A percentile compares a stretch with the other conserved stretches of the same genome.
These are phyloP conservation scores for Suhomyces bolitotheri DNA, from an alignment of 1,139 yeast genomes.

Conservation along the genomic window DNA sequence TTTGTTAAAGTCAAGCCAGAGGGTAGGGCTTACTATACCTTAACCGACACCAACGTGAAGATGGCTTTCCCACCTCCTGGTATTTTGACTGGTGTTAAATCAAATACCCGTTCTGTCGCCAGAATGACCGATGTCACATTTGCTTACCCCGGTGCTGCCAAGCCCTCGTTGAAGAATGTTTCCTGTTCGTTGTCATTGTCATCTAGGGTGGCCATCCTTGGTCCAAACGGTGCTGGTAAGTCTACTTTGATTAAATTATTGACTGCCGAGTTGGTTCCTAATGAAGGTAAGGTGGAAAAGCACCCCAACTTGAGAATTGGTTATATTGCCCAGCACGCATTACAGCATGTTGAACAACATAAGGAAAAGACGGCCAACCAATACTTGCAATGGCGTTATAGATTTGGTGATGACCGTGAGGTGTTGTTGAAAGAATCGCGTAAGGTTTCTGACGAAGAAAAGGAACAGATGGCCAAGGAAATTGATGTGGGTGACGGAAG, in stretches of 20 bases:
- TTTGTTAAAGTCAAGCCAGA: constrained; percentile 93
- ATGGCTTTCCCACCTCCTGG: constrained; percentile 99
- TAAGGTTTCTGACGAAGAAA: constrained; percentile 81
- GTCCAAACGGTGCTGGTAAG: constrained; percentile 99
- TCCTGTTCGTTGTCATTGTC: constrained; percentile 88
- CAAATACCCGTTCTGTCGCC: constrained; percentile 93
- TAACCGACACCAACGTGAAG: constrained; percentile 88
- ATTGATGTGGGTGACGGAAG: constrained; percentile 85
- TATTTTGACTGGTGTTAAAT: constrained; percentile 91
- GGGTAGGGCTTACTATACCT: constrained; percentile 94
- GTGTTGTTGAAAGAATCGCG: constrained; percentile 91
- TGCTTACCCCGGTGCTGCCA: constrained; percentile 83
- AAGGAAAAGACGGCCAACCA: constrained; percentile 97
- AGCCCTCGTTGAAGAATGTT: constrained; percentile 77
- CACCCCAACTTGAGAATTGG: constrained; percentile 98
- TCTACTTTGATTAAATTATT: constrained; percentile 89
- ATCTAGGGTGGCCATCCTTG: constrained; percentile 93
- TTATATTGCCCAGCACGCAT: constrained; percentile 97
- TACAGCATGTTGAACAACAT: constrained; percentile 95
- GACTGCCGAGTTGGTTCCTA: constrained; percentile 89
- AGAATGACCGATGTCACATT: constrained; percentile 84
- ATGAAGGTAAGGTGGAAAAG: constrained; percentile 88
- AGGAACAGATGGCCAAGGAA: constrained; percentile 73
- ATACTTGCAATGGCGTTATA: constrained; percentile 97
- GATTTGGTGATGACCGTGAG: constrained; percentile 97